Conservation (phyloP, 441 rosid genomes). For the Theobroma grandiflorum region DNA sequence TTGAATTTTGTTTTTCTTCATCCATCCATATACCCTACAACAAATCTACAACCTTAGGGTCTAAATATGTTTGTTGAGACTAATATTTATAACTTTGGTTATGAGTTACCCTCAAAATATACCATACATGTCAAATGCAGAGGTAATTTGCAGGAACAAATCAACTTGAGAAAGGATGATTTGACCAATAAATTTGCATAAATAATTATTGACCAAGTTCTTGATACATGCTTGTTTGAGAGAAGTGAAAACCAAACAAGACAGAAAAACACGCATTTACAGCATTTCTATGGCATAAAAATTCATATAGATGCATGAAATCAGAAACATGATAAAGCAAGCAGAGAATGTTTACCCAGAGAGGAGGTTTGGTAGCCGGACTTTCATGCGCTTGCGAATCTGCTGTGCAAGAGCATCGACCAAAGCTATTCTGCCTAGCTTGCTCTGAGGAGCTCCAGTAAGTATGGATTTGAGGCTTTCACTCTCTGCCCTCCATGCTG, state of each 20-base stretch:
- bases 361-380: slow-evolving; percentile 73
- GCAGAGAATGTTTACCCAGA: slow-evolving; percentile 47
- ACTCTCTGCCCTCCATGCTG: slow-evolving; percentile 85
- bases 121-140: neutral
- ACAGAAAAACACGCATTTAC: neutral
- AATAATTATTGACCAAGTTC: neutral
- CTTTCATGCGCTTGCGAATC: slow-evolving; percentile 81
- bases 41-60: neutral
- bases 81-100: neutral
- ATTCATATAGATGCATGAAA: neutral
- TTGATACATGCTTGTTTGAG: neutral
- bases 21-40: neutral
- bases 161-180: neutral
- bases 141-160: neutral
- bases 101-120: neutral
- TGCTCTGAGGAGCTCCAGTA: slow-evolving; percentile 71
- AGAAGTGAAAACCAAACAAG: neutral
- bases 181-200: neutral
- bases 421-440: slow-evolving; percentile 75
- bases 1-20: neutral
- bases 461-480: slow-evolving; percentile 77
- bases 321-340: neutral
- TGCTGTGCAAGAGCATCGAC: slow-evolving; percentile 71
- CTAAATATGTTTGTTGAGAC: neutral
- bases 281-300: neutral